Evolutionary conservation across 352 stramenopile species (phyloP).

Genomic region (Aphanomyces stellatus): DNA sequence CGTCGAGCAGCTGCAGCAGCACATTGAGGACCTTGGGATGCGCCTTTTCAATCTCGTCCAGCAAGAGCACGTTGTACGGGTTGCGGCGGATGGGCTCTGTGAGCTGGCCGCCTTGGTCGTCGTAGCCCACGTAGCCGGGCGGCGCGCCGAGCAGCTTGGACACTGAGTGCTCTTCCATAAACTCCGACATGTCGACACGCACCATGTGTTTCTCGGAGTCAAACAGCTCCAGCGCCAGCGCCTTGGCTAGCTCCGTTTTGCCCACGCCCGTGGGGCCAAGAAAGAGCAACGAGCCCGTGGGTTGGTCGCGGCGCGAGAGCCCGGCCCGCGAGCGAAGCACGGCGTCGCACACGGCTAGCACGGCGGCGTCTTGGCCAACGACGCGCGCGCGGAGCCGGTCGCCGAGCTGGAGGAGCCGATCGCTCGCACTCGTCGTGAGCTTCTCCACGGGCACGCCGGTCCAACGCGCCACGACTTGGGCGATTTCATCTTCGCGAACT

Average conservation of each 20-base stretch:
- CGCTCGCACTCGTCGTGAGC: conserved; percentile 64
- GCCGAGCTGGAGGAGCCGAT: conserved; percentile 75
- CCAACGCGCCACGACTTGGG: conserved; percentile 83
- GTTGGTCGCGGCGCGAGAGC: conserved; percentile 74
- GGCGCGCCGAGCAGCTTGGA: conserved; percentile 89
- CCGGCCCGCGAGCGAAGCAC: conserved; percentile 90
- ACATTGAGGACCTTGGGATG: conserved; percentile 95
- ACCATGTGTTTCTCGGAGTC: conserved; percentile 93
- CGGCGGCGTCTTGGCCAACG: conserved; percentile 90
- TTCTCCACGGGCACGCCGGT: conserved; percentile 86
- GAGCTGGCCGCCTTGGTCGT: conserved; percentile 90
- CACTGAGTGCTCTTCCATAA: conserved; percentile 96
- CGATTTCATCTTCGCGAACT: conserved; percentile 83
- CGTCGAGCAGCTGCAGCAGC: conserved; percentile 95
- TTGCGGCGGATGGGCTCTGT: conserved; percentile 93
- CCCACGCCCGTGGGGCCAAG: conserved; percentile 93
- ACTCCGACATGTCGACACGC: conserved; percentile 97
- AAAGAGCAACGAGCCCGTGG: conserved; percentile 95
- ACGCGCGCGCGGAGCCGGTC: conserved; percentile 86
- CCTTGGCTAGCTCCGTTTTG: conserved; percentile 94
- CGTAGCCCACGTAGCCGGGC: conserved; percentile 93
- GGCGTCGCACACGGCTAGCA: conserved; percentile 86
- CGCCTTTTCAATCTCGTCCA: conserved; percentile 98
- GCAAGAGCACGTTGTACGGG: conserved; percentile 95
- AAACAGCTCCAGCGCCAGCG: conserved; percentile 91